Evolutionary conservation across 176 grass and related monocot genomes (phyloP).

Genomic region (Pontederia crassipes): DNA sequence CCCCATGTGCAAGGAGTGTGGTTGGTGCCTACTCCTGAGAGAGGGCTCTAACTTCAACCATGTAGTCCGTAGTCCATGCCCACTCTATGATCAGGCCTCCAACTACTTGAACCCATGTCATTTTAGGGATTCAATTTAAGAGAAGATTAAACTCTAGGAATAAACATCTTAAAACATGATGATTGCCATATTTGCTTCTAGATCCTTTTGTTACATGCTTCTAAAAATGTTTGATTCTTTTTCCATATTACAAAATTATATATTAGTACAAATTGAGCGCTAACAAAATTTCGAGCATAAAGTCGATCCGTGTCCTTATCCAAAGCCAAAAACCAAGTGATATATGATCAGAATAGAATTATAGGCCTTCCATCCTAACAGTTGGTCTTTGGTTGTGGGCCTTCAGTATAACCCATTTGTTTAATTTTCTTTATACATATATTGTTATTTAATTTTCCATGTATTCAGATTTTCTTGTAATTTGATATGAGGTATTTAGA

Average conservation of each 20-base stretch:
- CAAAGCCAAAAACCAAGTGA: background rate
- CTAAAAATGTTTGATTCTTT: background rate
- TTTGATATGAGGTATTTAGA: background rate
- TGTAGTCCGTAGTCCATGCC: no score
- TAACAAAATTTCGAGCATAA: background rate
- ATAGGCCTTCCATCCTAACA: no score
- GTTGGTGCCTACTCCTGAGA: no score
- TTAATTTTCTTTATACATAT: background rate
- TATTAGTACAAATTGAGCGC: background rate
- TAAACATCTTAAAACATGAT: background rate
- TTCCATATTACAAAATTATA: background rate
- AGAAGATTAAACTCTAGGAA: background rate
- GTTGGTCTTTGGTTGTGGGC: no score
- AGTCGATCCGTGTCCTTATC: background rate
- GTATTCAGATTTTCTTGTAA: background rate
- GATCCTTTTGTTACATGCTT: background rate
- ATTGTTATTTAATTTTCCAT: background rate
- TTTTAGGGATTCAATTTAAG: no score
- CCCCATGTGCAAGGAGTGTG: no score
- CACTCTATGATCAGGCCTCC: no score
- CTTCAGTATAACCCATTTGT: background rate
- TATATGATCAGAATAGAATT: no score
- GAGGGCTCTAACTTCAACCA: no score
- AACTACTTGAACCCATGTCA: no score
- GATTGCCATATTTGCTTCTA: background rate